Base-by-base conservation (phyloP, 371 early-diverging fungal genomes). In the Nematocida sp. region DNA sequence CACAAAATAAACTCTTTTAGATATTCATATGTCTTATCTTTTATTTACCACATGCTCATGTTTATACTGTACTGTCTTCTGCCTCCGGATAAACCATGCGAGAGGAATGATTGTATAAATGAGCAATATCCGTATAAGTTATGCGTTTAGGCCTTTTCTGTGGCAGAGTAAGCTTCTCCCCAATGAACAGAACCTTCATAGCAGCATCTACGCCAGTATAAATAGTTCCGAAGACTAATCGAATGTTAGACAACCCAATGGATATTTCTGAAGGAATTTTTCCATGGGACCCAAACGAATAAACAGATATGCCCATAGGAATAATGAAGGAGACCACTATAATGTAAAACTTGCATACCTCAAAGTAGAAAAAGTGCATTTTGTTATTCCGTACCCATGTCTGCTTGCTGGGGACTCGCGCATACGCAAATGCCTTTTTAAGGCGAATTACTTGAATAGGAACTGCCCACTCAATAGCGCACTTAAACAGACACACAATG, bases 61-160 rank as follows among this genome's bases (percentile, higher is more conserved):
- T 23, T 5, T 33, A 13, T 13, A 53, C 7, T 7, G 35, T 57
- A 57, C 11, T 57, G 32, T 33, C 5, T 25, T 51, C 11, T 57
- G 57, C 35, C 57, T 11, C n/a, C 5, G 57, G 5, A 20, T 5
- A 40, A 53, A 23, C 33, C 16, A 13, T 53, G 7, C 54, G 28
- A 33, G 9, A 23, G n/a, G 35, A 0, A 16, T 33, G 66, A 25
- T 35, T 55, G 57, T 68, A 68, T 23, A 57, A 48, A 45, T 71
- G 59, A 9, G 47, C 64, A 45, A 71, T 71, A 36, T 71, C 75
- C 51, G 75, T 61, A 33, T 71, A 71, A 9, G 75, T 71, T 13
- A 71, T 60, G 25, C 75, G 35, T 50, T 71, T 71, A 0, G 53
- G 49, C 5, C 20, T 28, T 50, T 51, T 71, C 30, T 60, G 75